Conservation (phyloP, 2,329 filamentous ascomycete species). For the Aspergillus cejpii region DNA sequence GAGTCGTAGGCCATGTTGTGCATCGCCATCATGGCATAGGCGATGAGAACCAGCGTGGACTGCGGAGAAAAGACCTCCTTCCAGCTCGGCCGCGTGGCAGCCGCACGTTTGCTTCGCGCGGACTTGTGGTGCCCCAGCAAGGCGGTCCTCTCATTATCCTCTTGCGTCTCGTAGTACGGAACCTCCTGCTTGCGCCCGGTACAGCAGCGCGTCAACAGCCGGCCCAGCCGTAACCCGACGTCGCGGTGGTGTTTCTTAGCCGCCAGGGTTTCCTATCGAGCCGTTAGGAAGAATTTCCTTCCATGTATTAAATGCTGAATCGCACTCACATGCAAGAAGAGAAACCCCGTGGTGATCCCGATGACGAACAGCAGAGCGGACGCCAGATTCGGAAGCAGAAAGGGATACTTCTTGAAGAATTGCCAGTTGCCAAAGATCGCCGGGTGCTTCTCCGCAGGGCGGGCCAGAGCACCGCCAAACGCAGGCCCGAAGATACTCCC, state of each 20-base stretch:
- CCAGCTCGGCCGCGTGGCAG: slow-evolving; percentile 39
- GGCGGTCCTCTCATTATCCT: slow-evolving; percentile 28
- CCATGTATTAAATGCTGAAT: slow-evolving; percentile 37
- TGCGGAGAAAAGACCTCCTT: slow-evolving; percentile 66
- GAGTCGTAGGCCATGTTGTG: slow-evolving; percentile 84
- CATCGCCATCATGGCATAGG: slow-evolving; percentile 74
- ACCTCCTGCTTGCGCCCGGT: slow-evolving; percentile 21
- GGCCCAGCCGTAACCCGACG: slow-evolving; percentile 67
- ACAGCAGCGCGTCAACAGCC: slow-evolving; percentile 51
- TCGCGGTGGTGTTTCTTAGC: slow-evolving; percentile 62
- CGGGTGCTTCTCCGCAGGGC: slow-evolving; percentile 69
- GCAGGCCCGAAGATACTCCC: slow-evolving; percentile 82
- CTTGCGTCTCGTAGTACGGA: slow-evolving; percentile 7
- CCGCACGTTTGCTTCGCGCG: slow-evolving; percentile 11
- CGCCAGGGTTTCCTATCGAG: slow-evolving; percentile 68
- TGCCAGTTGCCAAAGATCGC: slow-evolving; percentile 58
- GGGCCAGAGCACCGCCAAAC: slow-evolving; percentile 79
- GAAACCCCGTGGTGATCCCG: slow-evolving; percentile 63
- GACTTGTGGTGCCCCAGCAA: slow-evolving; percentile 25
- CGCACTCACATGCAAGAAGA: slow-evolving; percentile 65
- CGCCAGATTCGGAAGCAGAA: slow-evolving; percentile 75
- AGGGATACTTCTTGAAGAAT: slow-evolving; percentile 72
- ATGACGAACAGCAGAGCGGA: slow-evolving; percentile 69
- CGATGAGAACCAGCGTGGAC: slow-evolving; percentile 64
- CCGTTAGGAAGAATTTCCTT: slow-evolving; percentile 2